Conservation (phyloP, 2,329 filamentous ascomycete genomes). For the Botrytis galanthina region DNA sequence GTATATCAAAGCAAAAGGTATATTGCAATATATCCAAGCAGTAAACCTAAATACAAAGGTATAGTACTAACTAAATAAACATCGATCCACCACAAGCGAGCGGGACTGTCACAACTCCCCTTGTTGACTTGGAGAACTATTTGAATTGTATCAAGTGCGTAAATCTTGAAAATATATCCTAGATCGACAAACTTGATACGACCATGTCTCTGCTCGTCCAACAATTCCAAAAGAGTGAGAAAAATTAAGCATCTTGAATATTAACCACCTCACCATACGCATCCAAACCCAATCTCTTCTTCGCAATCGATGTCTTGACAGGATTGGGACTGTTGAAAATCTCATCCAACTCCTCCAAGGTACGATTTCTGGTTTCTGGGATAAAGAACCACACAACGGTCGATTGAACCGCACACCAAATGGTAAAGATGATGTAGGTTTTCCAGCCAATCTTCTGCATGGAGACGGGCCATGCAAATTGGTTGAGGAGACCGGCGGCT, state of each 20-base stretch:
- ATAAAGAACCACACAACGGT: slow-evolving; percentile 49
- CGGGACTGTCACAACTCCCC: background rate
- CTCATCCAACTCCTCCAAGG: slow-evolving; percentile 53
- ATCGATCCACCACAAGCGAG: background rate
- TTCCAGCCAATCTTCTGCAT: slow-evolving; percentile 52
- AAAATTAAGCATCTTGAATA: slow-evolving; percentile 18
- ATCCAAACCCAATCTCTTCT: slow-evolving; percentile 42
- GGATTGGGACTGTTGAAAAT: slow-evolving; percentile 48
- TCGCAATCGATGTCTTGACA: slow-evolving; percentile 46
- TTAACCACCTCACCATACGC: slow-evolving; percentile 26
- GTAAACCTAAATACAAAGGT: background rate
- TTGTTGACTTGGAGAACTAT: background rate
- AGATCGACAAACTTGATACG: background rate
- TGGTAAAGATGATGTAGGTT: slow-evolving; percentile 52
- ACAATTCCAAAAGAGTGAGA: background rate
- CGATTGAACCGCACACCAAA: slow-evolving; percentile 45
- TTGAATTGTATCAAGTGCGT: background rate
- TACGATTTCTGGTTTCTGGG: slow-evolving; percentile 50
- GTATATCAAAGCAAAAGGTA: background rate
- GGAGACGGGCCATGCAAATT: slow-evolving; percentile 48
- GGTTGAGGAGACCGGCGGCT: slow-evolving; percentile 44
- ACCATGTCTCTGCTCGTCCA: background rate
- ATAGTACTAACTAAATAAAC: background rate
- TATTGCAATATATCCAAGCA: background rate
- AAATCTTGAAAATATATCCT: background rate